phyloP scores from a whole-genome alignment of 805 yeast genomes.

The Huiozyma sinensis region DNA sequence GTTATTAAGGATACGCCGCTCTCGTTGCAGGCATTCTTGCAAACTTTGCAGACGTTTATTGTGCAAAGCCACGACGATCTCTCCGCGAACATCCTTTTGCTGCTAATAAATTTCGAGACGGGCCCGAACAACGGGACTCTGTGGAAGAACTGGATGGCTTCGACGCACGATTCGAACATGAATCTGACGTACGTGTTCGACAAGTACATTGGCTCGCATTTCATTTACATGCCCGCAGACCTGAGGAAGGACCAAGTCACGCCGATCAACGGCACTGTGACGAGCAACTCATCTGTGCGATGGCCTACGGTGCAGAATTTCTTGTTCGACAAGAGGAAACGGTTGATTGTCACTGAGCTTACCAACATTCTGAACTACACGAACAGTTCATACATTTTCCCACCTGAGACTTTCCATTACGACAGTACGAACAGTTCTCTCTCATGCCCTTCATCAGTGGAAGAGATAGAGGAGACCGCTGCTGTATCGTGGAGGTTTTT shows the following conservation, averaged over 20 bases:
- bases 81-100: constrained; percentile 33
- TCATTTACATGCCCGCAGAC: constrained; percentile 17
- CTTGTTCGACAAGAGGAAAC: constrained; percentile 25
- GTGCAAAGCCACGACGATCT: constrained; percentile 35
- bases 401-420: constrained; percentile 15
- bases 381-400: constrained; percentile 17
- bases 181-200: constrained; percentile 17
- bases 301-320: constrained; percentile 30
- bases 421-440: constrained; percentile 13
- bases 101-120: constrained; percentile 29
- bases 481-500: constrained; percentile 30
- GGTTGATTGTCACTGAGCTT: constrained; percentile 32
- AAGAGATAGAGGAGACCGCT: constrained; percentile 8
- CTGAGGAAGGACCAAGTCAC: background rate
- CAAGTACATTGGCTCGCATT: constrained; percentile 7
- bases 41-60: constrained; percentile 28
- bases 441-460: constrained; percentile 12
- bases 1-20: constrained; percentile 12
- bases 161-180: background rate
- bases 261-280: background rate
- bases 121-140: background rate
- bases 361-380: constrained; percentile 16
- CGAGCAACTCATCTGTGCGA: too few species aligned
- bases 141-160: background rate
- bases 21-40: constrained; percentile 19